Percentiles rank a stretch among this genome's conserved stretches.
Conservation (phyloP, 1,139 yeast genomes). For the Suhomyces chickasaworum region DNA sequence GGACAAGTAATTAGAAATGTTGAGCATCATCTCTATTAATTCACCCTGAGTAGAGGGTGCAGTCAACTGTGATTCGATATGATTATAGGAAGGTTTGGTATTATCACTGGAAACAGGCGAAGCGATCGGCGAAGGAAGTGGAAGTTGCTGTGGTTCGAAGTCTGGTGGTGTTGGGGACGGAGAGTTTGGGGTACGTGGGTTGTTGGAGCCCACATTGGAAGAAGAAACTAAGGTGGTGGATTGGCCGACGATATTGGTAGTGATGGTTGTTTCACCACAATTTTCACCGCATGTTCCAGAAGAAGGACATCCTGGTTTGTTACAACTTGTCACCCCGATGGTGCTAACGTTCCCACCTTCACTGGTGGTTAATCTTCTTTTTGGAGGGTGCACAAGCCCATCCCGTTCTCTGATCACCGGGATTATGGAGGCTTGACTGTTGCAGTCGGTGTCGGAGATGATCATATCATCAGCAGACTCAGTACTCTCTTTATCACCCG, state of each 20-base stretch:
- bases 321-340: constrained; percentile 7
- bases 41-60: constrained; percentile 45
- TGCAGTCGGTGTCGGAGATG: constrained; percentile 39
- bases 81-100: constrained; percentile 18
- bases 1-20: constrained; percentile 38
- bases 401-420: constrained; percentile 19
- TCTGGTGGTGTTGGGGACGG: constrained; percentile 45
- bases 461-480: constrained; percentile 43
- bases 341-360: constrained; percentile 8
- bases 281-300: constrained; percentile 2
- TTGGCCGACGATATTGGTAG: constrained; percentile 1
- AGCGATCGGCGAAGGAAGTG: constrained; percentile 70
- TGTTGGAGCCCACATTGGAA: background rate
- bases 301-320: constrained; percentile 1
- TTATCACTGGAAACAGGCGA: constrained; percentile 49
- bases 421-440: constrained; percentile 25
- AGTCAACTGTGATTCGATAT: constrained; percentile 29
- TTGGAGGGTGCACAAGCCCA: constrained; percentile 40
- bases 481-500: constrained; percentile 19
- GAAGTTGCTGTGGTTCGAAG: constrained; percentile 47
- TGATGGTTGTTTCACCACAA: constrained; percentile 6
- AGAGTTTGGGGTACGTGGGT: constrained; percentile 39
- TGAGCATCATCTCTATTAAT: constrained; percentile 38
- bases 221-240: background rate
- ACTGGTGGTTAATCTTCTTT: constrained; percentile 35